Base-by-base conservation (phyloP, 768 basidiomycete genomes). In the Neoboletus brunneissimus region DNA sequence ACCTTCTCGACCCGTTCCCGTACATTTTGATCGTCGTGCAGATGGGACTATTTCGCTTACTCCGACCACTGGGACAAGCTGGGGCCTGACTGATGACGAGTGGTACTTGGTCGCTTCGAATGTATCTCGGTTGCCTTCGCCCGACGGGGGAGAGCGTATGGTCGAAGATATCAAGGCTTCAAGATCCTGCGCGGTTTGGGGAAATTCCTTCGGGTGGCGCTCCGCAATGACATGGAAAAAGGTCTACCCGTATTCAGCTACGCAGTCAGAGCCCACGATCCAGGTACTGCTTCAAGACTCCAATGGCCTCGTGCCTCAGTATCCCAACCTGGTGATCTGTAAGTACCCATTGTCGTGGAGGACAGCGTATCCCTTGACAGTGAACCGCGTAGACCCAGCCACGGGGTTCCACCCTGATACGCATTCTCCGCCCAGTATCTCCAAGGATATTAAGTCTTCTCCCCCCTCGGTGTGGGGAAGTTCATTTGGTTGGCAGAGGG, bases 111-210 rank as follows among this genome's bases (percentile, higher is more conserved):
- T 65, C 6, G 56, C 65, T 25, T 71, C 77, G 10, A 70, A 63
- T 43, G 55, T 65, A 27, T 69, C 74, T 27, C 75, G 74, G 37
- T 67, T 82, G 20, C 80, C 79, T 40, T 81, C 85, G 9, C 87
- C 85, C 29, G 86, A 88, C 64, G 64, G 83, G 29, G 84, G 78
- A 12, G 70, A 74, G 55, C 80, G 88, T 32, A 75, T 81, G 68
- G 12, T 63, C 16, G 61, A 66, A 41, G 57, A 63, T 51, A 46
- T 25, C 18, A n/a, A 43, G 42, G 32, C 44, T 22, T 55, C 58
- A 12, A 58, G 51, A 35, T 31, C 2, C 16, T 37, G 23, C 27
- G 51, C 58, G 12, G 54, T 67, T 23, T 67, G 66, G 66, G 66
- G 64, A 47, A 55, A 58, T 23, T 67, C 61, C 25, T 67, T 68